Conservation (phyloP, 108 stramenopile genomes). For the Skeletonema costatum region DNA sequence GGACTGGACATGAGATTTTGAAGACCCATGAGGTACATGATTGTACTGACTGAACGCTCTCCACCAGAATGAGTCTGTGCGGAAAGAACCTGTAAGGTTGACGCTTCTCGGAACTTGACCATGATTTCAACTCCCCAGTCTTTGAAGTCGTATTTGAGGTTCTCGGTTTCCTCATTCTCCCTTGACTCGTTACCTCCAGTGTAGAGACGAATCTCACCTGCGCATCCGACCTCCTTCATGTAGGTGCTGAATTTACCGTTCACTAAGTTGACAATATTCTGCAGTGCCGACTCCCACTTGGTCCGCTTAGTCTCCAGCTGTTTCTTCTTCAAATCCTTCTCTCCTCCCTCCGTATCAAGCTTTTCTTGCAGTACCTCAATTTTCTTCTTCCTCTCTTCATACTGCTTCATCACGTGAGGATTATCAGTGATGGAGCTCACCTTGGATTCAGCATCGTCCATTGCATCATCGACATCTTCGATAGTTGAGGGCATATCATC, state of each 20-base stretch:
- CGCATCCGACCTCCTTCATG: slow-evolving; percentile 89
- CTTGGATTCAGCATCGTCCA: slow-evolving; percentile 68
- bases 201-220: slow-evolving; percentile 62
- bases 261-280: slow-evolving; percentile 50
- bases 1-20: slow-evolving; percentile 91
- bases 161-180: slow-evolving; percentile 27
- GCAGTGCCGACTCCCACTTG: slow-evolving; percentile 64
- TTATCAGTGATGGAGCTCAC: slow-evolving; percentile 64
- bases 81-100: slow-evolving; percentile 71
- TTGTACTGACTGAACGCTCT: slow-evolving; percentile 93
- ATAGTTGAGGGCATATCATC: slow-evolving; percentile 20
- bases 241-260: slow-evolving; percentile 67
- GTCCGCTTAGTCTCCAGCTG: slow-evolving; percentile 51
- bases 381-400: slow-evolving; percentile 64
- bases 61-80: slow-evolving; percentile 94
- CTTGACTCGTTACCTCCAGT: slow-evolving; percentile 49
- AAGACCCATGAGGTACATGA: slow-evolving; percentile 98
- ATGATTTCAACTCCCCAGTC: slow-evolving; percentile 91
- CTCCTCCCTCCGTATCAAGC: slow-evolving; percentile 50
- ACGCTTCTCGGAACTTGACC: slow-evolving; percentile 86
- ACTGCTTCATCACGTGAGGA: slow-evolving; percentile 61
- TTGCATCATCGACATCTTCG: slow-evolving; percentile 44
- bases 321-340: slow-evolving; percentile 45
- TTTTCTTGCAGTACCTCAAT: slow-evolving; percentile 56
- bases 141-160: slow-evolving; percentile 52